Evolutionary conservation across 2,329 filamentous ascomycete species (phyloP).

Genomic region (Chaetomium sp.): DNA sequence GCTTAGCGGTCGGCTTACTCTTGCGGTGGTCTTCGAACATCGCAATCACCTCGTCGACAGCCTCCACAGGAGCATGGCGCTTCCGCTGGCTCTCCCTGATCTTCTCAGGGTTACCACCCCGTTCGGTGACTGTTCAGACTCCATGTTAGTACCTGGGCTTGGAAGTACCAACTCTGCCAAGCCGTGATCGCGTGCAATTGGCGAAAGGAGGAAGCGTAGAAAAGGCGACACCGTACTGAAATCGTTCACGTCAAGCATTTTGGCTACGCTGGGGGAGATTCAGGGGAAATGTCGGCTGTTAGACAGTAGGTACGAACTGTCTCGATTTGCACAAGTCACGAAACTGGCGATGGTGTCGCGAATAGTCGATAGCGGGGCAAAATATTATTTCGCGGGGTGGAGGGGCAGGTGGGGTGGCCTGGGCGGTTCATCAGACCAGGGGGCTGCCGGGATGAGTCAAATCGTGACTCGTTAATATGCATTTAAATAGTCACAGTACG

Average conservation of each 20-base stretch:
- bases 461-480: too few species aligned
- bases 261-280: conserved; percentile 13
- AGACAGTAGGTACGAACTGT: not conserved
- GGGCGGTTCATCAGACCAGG: too few species aligned
- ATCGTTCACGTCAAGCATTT: conserved; percentile 70
- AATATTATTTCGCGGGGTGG: conserved; percentile 23
- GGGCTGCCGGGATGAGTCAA: too few species aligned
- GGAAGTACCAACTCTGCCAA: not conserved
- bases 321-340: not conserved
- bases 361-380: conserved; percentile 22
- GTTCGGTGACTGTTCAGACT: conserved; percentile 52
- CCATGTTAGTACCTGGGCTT: conserved; percentile 7
- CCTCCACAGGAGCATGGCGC: conserved; percentile 71
- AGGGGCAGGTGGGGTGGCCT: conserved; percentile 21
- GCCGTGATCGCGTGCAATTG: conserved; percentile 7
- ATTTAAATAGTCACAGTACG: too few species aligned
- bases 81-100: conserved; percentile 87
- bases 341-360: conserved; percentile 12
- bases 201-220: not conserved
- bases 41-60: conserved; percentile 84
- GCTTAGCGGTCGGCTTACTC: conserved; percentile 31
- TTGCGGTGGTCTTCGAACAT: conserved; percentile 80
- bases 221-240: conserved; percentile 41
- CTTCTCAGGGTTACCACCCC: conserved; percentile 83
- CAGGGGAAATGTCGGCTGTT: not conserved